phyloP scores from a whole-genome alignment of 2,329 filamentous ascomycete species.

The Juglanconis sp. region DNA sequence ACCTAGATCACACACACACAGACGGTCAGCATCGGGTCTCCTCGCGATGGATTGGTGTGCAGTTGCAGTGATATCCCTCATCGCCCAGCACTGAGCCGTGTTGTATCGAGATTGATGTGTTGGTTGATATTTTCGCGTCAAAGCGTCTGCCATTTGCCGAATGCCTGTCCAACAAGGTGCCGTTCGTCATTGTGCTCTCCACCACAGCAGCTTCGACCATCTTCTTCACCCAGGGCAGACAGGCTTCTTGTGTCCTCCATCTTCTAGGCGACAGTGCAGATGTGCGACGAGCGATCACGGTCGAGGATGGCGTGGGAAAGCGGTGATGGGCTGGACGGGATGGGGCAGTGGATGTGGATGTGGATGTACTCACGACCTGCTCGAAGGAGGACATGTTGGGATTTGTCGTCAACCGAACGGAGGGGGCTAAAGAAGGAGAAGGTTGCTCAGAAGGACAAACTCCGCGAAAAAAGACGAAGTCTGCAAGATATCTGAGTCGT shows the following conservation, averaged over 20 bases:
- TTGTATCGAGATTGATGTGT: no score
- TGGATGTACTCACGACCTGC: slow-evolving; percentile 60
- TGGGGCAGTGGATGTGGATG: neutral
- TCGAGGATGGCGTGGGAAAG: neutral
- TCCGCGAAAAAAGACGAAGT: slow-evolving; percentile 11
- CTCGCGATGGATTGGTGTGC: neutral
- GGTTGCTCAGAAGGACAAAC: slow-evolving; percentile 22
- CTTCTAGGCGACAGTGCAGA: neutral
- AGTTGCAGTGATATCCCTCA: no score
- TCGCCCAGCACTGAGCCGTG: no score
- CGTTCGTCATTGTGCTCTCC: neutral
- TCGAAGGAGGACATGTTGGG: slow-evolving; percentile 45
- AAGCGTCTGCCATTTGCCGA: no score
- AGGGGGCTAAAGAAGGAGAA: slow-evolving; percentile 22
- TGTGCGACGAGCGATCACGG: slow-evolving; percentile 1
- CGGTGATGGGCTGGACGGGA: neutral
- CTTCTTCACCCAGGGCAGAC: neutral
- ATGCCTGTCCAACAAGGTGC: no score
- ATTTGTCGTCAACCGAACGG: slow-evolving; percentile 23
- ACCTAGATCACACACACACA: slow-evolving; percentile 55
- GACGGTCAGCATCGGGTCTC: slow-evolving; percentile 10
- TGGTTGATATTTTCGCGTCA: no score
- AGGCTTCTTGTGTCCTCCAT: neutral
- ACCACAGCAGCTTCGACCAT: neutral
- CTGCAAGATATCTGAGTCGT: slow-evolving; percentile 17